Evolutionary conservation across 2,329 filamentous ascomycete species (phyloP), one percentile per base, ranked within the genome.

Genomic region (Penicillium glabrum): DNA sequence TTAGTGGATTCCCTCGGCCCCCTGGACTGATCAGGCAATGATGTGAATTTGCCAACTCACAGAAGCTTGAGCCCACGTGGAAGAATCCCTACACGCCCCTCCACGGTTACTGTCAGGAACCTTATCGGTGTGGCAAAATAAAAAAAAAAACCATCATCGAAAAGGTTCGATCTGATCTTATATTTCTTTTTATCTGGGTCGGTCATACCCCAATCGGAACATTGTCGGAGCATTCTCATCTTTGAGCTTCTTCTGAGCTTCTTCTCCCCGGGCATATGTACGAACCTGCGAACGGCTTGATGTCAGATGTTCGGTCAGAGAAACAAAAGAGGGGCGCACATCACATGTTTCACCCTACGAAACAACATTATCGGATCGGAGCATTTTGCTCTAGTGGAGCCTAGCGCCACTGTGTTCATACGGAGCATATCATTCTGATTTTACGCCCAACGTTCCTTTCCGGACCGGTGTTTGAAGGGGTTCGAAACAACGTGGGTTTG

Each of bases 21-120:
- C 51, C 51, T 56, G 13, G 27, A 43, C 57, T 37, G 45, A 62
- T 57, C 43, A 54, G 57, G 59, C 16, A 59, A 55, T 21, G 48
- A 43, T 54, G 51, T 23, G 54, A 24, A 9, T 19, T 61, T 23
- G 41, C 49, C 54, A 53, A 41, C 47, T 49, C 41, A 39, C 35
- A 24, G 56, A 59, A 57, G 53, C 58, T 60, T 56, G 46, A 58
- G 53, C 41, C 61, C 60, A 63, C 58, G 54, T 62, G 61, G 60
- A 50, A 49, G 26, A 52, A 58, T 57, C 46, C 51, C 29, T 53
- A 45, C 46, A 33, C 26, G 46, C 57, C 56, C 53, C 56, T 57
- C 54, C 54, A 51, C 29, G 46, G 31, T 45, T 16, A 49, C 37
- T 46, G 46, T 48, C 50, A 54, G 54, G 54, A 59, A 59, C 57